Evolutionary conservation across 2,329 filamentous ascomycete genomes (phyloP), one percentile per base, ranked within the genome.

Genomic region (Phoma herbarum): DNA sequence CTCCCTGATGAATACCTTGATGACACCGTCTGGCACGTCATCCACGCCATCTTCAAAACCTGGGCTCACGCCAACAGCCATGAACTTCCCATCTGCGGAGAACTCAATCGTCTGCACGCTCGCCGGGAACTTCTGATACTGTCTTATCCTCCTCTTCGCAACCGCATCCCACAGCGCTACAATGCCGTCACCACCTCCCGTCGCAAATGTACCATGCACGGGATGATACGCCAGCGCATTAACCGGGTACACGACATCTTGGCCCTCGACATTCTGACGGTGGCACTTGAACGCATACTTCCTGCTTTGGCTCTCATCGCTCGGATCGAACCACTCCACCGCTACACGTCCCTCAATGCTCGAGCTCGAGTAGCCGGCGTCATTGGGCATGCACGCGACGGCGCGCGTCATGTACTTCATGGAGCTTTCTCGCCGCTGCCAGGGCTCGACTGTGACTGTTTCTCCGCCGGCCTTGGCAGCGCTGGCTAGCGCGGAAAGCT

Each of bases 241-340:
- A 66, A 97, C 93, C 0, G 93, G 93, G 72, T 93, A 97, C 3
- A 97, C 92, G 4, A 97, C 85, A 70, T 97, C 93, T 26, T 85
- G 87, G 48, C 87, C 87, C 39, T 88, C 84, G 2, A 86, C 79
- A 1, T 88, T 84, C 76, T 96, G 92, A 4, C 95, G 87, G 79
- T 99, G 95, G 79, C 95, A 99, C 79, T 99, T 99, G 86, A 99
- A 99, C 14, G 95, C 95, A 77, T 98, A 99, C 78, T 97, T 98
- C 66, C 93, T 87, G 37, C 91, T 90, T 80, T 98, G 93, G 4
- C 91, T 93, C 76, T 94, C 91, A 41, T 88, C 83, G 5, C 88
- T 91, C 16, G 95, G 91, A 74, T 98, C 95, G 75, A 99, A 98
- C 92, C 93, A 98, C 78, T 99, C 95, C 1, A 99, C 95, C 0